These are phyloP conservation scores for Cucumis hystrix DNA, from an alignment of 306 rosid genomes.

Conservation along the genomic window DNA sequence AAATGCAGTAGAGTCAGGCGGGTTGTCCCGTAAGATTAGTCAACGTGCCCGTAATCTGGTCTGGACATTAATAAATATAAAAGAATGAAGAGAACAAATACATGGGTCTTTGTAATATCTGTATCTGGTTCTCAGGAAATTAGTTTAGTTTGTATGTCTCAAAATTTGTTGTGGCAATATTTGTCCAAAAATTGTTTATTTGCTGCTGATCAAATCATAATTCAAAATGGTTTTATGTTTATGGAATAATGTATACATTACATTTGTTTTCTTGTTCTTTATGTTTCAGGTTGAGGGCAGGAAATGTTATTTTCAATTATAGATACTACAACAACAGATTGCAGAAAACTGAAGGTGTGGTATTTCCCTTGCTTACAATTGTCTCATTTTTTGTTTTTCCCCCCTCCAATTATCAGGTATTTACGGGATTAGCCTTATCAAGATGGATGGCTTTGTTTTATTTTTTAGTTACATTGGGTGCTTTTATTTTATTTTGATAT, in stretches of 20 bases:
- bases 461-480: not conserved
- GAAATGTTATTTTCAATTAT: constrained; percentile 56
- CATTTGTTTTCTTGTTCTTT: constrained; percentile 7
- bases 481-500: not conserved
- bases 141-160: not conserved
- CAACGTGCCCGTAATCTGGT: too few species aligned
- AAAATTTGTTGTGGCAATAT: not conserved
- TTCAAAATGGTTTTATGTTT: not conserved
- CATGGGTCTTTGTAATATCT: not conserved
- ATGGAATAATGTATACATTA: not conserved
- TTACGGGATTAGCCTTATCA: not conserved
- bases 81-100: too few species aligned
- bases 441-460: not conserved
- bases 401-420: constrained; percentile 1
- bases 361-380: not conserved
- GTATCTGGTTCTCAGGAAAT: not conserved
- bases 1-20: too few species aligned
- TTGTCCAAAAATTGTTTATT: not conserved
- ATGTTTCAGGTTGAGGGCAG: constrained; percentile 64
- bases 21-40: too few species aligned
- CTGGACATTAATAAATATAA: too few species aligned
- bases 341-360: constrained; percentile 59
- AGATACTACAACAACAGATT: constrained; percentile 62
- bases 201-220: not conserved
- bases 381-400: not conserved